Percentiles rank a stretch among this genome's conserved stretches.
Evolutionary conservation across 2,329 filamentous ascomycete genomes (phyloP).

Genomic region (Huntiella bhutanensis): DNA sequence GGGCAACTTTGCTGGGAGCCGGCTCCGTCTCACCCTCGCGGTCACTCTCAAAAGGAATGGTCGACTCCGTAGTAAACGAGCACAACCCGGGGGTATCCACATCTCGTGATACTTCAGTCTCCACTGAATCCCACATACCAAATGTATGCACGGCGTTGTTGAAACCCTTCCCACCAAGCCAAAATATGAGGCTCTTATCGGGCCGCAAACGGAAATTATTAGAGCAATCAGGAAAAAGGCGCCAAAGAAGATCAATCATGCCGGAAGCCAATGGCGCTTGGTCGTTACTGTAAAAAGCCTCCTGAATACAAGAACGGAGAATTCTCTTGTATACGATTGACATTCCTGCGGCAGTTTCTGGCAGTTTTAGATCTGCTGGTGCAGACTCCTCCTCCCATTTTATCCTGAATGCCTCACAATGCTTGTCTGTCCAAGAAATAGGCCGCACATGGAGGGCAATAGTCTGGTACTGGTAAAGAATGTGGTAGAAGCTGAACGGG

Average conservation of each 20-base stretch:
- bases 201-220: not conserved
- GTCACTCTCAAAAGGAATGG: conserved; percentile 7
- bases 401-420: conserved; percentile 28
- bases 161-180: conserved; percentile 6
- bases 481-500: conserved; percentile 7
- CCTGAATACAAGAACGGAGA: not conserved
- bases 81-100: not conserved
- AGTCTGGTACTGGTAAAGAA: conserved; percentile 9
- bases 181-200: conserved; percentile 6
- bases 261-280: not conserved
- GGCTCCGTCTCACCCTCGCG: not conserved
- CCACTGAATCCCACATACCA: conserved; percentile 6
- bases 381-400: conserved; percentile 21
- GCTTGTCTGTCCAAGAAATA: conserved; percentile 36
- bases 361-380: not conserved
- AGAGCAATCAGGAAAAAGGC: conserved; percentile 4
- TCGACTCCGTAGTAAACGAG: conserved; percentile 8
- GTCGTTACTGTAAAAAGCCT: not conserved
- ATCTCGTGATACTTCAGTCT: not conserved
- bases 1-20: not conserved
- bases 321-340: no score
- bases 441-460: conserved; percentile 30
- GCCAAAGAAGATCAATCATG: not conserved
- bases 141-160: conserved; percentile 5
- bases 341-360: not conserved